Conservation (phyloP, 345 rosid species). For the Pistacia vera region DNA sequence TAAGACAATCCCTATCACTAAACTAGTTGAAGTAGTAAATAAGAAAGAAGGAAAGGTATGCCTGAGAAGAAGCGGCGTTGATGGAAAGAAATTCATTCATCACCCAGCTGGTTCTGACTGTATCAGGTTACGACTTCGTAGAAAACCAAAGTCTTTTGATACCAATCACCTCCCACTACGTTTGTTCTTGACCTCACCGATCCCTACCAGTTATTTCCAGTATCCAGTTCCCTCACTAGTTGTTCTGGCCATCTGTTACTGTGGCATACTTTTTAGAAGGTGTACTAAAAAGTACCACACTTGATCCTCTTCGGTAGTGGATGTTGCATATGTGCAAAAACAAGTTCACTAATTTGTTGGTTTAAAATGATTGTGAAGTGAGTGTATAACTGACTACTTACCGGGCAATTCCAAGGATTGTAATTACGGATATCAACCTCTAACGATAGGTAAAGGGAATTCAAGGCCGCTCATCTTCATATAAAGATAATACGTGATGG, state of each 20-base stretch:
- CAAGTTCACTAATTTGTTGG: background rate
- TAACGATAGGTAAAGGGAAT: slow-evolving; percentile 7
- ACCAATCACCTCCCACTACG: background rate
- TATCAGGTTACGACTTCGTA: background rate
- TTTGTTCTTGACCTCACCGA: background rate
- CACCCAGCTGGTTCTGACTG: slow-evolving; percentile 19
- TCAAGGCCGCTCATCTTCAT: background rate
- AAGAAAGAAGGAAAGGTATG: background rate
- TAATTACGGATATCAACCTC: background rate
- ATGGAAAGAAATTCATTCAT: slow-evolving; percentile 25
- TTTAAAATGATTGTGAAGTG: background rate
- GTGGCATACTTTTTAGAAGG: background rate
- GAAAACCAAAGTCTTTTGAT: slow-evolving; percentile 11
- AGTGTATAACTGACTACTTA: slow-evolving; percentile 1
- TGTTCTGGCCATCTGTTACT: background rate
- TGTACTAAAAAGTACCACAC: slow-evolving; percentile 14
- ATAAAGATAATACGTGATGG: background rate
- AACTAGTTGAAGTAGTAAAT: background rate
- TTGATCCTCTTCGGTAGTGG: too few relatives aligned
- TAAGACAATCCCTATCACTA: background rate
- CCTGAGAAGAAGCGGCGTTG: slow-evolving; percentile 1
- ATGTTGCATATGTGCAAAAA: background rate
- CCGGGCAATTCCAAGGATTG: slow-evolving; percentile 33
- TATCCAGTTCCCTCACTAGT: background rate
- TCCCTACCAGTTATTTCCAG: slow-evolving; percentile 6